phyloP scores from a whole-genome alignment of 345 rosid species.

The Sisymbrium irio region DNA sequence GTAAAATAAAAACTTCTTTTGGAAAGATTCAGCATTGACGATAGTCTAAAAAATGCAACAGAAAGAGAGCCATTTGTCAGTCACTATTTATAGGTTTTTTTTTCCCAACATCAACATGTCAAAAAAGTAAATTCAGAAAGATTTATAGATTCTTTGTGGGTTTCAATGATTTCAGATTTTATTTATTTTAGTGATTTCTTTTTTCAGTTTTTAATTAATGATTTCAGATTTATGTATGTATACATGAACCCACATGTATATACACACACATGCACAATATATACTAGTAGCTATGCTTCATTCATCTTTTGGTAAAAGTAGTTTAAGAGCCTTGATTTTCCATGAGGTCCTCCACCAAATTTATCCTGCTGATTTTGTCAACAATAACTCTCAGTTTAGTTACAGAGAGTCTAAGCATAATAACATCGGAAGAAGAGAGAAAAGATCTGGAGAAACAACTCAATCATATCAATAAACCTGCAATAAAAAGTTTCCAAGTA shows the following conservation, averaged over 20 bases:
- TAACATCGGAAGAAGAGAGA: background rate
- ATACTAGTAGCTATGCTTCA: background rate
- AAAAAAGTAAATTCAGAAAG: no score
- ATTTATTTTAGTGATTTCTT: background rate
- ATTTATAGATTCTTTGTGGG: background rate
- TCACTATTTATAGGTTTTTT: background rate
- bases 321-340: background rate
- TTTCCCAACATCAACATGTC: no score
- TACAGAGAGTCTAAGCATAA: background rate
- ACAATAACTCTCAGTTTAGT: conserved; percentile 1
- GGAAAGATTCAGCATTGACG: no score
- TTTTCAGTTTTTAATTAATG: background rate
- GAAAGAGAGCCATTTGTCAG: background rate
- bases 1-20: no score
- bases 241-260: background rate
- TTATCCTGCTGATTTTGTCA: background rate
- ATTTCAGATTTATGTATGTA: background rate
- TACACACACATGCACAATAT: no score
- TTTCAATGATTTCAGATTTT: background rate
- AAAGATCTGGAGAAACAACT: background rate
- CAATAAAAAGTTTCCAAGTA: conserved; percentile 22
- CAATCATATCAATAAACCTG: background rate
- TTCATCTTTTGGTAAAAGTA: background rate
- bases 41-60: no score
- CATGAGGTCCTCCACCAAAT: background rate